Evolutionary conservation across 2,329 filamentous ascomycete species (phyloP).

Genomic region (Colletotrichum sidae): DNA sequence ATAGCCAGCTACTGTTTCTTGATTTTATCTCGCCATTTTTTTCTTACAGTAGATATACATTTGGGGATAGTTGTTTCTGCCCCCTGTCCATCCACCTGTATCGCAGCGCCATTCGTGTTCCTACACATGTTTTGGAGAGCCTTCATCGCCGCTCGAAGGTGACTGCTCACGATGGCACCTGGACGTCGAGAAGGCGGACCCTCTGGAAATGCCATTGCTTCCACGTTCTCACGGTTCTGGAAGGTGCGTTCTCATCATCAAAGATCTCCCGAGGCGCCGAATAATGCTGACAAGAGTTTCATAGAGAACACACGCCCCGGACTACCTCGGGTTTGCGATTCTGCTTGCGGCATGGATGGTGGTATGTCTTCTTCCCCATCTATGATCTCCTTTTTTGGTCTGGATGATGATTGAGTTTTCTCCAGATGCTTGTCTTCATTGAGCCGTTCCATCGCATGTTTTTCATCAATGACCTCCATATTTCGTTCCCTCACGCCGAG

Average conservation of each 20-base stretch:
- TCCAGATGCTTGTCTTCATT: constrained; percentile 74
- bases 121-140: constrained; percentile 51
- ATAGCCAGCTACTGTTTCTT: background rate
- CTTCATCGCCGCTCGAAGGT: constrained; percentile 53
- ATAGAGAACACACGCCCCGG: constrained; percentile 85
- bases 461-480: constrained; percentile 83
- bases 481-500: constrained; percentile 88
- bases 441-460: constrained; percentile 97
- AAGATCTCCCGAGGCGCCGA: background rate
- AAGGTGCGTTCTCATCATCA: constrained; percentile 49
- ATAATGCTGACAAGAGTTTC: constrained; percentile 36
- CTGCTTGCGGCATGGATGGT: constrained; percentile 76
- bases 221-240: constrained; percentile 58
- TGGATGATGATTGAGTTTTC: background rate
- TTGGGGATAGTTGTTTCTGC: too few relatives aligned
- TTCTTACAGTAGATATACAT: too few relatives aligned
- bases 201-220: constrained; percentile 41
- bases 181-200: constrained; percentile 38
- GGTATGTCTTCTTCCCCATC: constrained; percentile 52
- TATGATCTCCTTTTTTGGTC: too few relatives aligned
- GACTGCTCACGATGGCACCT: constrained; percentile 57
- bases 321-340: constrained; percentile 83
- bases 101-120: background rate
- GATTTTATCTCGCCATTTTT: too few relatives aligned
- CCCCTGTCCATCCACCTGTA: too few relatives aligned